Evolutionary conservation across 805 yeast genomes (phyloP).

Genomic region (Ogataea paraovalis): DNA sequence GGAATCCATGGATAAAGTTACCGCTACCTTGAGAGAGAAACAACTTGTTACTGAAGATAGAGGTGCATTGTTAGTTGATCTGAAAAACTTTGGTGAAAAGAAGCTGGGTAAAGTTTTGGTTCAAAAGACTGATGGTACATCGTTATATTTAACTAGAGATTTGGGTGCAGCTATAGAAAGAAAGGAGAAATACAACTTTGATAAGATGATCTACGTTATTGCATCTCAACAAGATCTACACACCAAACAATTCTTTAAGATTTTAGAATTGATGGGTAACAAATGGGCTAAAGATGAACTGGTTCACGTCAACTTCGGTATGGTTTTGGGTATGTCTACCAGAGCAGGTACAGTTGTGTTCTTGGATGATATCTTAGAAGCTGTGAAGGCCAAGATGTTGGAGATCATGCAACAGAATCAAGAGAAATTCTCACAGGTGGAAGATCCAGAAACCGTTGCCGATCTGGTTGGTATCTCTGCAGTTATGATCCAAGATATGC

Average conservation of each 20-base stretch:
- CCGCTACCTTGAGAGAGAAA: conserved; percentile 57
- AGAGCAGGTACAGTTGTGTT: conserved; percentile 99
- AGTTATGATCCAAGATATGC: conserved; percentile 99
- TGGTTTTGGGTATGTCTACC: conserved; percentile 98
- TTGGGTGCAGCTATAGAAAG: conserved; percentile 95
- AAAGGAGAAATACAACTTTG: conserved; percentile 77
- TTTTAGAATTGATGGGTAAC: conserved; percentile 83
- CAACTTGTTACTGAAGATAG: conserved; percentile 77
- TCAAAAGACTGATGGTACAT: conserved; percentile 93
- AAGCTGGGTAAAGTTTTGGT: conserved; percentile 91
- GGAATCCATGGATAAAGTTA: conserved; percentile 63
- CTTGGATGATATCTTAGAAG: conserved; percentile 88
- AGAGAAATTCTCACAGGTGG: conserved; percentile 86
- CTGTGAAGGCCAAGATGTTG: conserved; percentile 90
- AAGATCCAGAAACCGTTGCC: conserved; percentile 90
- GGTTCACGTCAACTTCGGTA: conserved; percentile 89
- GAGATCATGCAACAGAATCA: conserved; percentile 93
- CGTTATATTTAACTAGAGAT: conserved; percentile 91
- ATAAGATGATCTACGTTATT: conserved; percentile 93
- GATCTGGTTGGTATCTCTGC: conserved; percentile 96
- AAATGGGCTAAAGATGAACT: conserved; percentile 72
- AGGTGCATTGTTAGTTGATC: conserved; percentile 87
- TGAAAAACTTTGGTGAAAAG: conserved; percentile 73
- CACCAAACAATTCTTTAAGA: conserved; percentile 89
- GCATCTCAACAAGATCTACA: conserved; percentile 97